Conservation (phyloP, 129 eudicot genomes). For the Lonicera japonica region DNA sequence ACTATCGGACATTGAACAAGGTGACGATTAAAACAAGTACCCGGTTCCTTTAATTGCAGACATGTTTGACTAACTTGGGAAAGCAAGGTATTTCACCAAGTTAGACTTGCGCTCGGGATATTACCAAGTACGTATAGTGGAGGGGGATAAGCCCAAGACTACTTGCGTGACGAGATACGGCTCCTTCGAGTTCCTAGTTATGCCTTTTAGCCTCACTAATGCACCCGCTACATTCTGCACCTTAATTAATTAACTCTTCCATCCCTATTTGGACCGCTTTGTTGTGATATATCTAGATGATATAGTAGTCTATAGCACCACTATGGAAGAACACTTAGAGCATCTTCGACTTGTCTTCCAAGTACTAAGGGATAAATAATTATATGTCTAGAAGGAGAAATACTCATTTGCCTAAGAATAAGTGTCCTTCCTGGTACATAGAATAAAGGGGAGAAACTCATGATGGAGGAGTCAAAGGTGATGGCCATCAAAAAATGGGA, state of each 20-base stretch:
- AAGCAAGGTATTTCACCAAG: slow-evolving; percentile 1
- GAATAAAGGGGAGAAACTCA: neutral
- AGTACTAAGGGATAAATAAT: too few species aligned
- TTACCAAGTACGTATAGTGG: slow-evolving; percentile 2
- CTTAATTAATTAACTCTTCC: too few species aligned
- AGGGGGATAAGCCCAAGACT: slow-evolving; percentile 11
- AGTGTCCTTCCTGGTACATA: slow-evolving; percentile 9
- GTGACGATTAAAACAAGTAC: slow-evolving; percentile 10
- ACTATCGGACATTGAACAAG: slow-evolving; percentile 19
- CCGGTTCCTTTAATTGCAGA: slow-evolving; percentile 2
- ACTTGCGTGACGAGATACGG: slow-evolving; percentile 19
- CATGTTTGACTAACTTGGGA: slow-evolving; percentile 10
- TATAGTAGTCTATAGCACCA: slow-evolving; percentile 1
- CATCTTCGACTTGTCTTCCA: slow-evolving; percentile 2
- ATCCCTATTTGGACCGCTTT: slow-evolving; percentile 6
- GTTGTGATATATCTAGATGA: slow-evolving; percentile 10
- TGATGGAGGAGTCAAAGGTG: slow-evolving; percentile 11
- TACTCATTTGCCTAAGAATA: slow-evolving; percentile 1
- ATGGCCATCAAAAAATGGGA: slow-evolving; percentile 6
- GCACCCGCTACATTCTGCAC: too few species aligned
- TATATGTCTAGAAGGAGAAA: slow-evolving; percentile 15
- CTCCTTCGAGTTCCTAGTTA: slow-evolving; percentile 8
- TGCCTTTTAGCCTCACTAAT: slow-evolving; percentile 6
- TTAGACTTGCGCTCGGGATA: slow-evolving; percentile 7
- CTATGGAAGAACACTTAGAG: slow-evolving; percentile 1